Percentiles rank a stretch among this genome's conserved stretches.
Evolutionary conservation across 1,139 yeast species (phyloP).

Genomic region (Ogataea hybrid): DNA sequence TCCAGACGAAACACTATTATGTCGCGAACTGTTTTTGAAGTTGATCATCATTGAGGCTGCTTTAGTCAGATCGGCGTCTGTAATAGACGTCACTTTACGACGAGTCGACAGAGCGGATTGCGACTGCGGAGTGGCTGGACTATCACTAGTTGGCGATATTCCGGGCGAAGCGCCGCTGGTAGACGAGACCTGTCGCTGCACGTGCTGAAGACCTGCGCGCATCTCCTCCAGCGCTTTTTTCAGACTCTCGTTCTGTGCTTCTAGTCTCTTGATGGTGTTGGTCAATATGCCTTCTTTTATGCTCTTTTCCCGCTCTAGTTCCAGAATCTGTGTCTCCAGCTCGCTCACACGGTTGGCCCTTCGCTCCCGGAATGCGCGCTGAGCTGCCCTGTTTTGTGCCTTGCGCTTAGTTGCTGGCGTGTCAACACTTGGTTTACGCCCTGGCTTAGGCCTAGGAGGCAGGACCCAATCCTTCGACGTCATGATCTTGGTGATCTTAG

Average conservation of each 20-base stretch:
- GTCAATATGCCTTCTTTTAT: conserved; percentile 59
- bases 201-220: conserved; percentile 17
- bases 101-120: conserved; percentile 7
- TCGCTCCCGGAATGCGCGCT: conserved; percentile 84
- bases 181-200: conserved; percentile 15
- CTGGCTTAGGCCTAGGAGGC: conserved; percentile 62
- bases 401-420: conserved; percentile 76
- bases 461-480: conserved; percentile 90
- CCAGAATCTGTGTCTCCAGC: conserved; percentile 53
- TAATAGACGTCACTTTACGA: conserved; percentile 2
- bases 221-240: conserved; percentile 30
- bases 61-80: conserved; percentile 22
- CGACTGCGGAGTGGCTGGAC: conserved; percentile 18
- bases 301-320: conserved; percentile 64
- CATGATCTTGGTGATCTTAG: conserved; percentile 43
- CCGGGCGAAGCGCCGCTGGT: conserved; percentile 5
- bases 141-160: conserved; percentile 22
- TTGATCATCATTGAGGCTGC: conserved; percentile 29
- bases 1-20: conserved; percentile 22
- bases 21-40: conserved; percentile 26
- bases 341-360: conserved; percentile 63
- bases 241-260: conserved; percentile 35
- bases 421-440: conserved; percentile 73
- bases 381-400: conserved; percentile 95
- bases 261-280: conserved; percentile 37